Percentiles rank a stretch among this genome's conserved stretches.
phyloP scores from a whole-genome alignment of 352 stramenopile species.

The Peronospora tabacina region DNA sequence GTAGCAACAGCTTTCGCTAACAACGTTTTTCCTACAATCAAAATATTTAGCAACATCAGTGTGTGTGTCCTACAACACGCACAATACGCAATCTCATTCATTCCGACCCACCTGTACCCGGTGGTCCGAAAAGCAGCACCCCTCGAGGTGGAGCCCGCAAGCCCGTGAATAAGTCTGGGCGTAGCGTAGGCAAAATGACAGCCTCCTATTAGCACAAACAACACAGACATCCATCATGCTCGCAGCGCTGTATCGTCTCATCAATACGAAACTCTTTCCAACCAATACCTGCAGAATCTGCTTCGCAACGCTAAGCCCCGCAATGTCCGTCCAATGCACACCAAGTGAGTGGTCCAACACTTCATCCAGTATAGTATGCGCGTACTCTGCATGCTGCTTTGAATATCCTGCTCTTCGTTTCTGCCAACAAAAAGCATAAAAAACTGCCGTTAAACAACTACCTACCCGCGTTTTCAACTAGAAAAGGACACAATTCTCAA shows the following conservation, averaged over 20 bases:
- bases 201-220: constrained; percentile 45
- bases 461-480: not conserved
- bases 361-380: constrained; percentile 76
- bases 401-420: constrained; percentile 34
- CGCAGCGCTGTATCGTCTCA: not conserved
- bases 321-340: constrained; percentile 79
- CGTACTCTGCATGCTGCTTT: constrained; percentile 50
- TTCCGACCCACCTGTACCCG: constrained; percentile 46
- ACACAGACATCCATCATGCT: constrained; percentile 5
- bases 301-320: constrained; percentile 75
- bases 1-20: constrained; percentile 78
- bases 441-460: not conserved
- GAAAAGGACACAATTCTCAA: not conserved
- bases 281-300: constrained; percentile 72
- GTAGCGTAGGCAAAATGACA: constrained; percentile 78
- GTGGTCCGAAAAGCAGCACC: constrained; percentile 74
- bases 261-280: not conserved
- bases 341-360: constrained; percentile 73
- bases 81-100: not conserved
- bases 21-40: constrained; percentile 60
- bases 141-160: constrained; percentile 58
- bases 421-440: constrained; percentile 1
- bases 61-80: not conserved
- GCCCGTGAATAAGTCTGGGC: constrained; percentile 79
- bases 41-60: constrained; percentile 1